Base-by-base conservation (phyloP, 2,329 filamentous ascomycete genomes). In the Fusarium liriodendri region DNA sequence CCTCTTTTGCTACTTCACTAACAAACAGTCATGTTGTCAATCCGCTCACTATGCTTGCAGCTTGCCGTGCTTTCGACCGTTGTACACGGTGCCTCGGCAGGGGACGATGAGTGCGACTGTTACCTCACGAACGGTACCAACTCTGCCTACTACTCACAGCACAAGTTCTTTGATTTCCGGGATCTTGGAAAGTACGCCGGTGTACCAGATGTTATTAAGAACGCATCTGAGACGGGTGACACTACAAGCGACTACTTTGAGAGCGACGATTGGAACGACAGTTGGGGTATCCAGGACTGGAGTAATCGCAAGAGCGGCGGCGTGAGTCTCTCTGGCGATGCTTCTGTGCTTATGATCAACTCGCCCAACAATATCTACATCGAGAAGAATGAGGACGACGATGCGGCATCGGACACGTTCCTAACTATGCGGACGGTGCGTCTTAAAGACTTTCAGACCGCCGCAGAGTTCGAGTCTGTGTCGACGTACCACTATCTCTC, bases 161-260 rank as follows among this genome's bases (percentile, higher is more conserved):
- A 87, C 76, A 75, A 79, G 40, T 89, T 89, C 80, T 87, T 85
- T 72, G 87, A 89, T 78, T 89, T 88, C 72, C 81, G 87, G 54
- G 79, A 78, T 42, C 82, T 87, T 22, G 47, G 78, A 2, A 73
- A 85, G 27, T 83, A 86, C 64, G 85, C 83, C 5, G 72, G 77
- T 54, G 80, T 83, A 10, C 83, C 85, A 1, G 60, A 75, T 9
- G 73, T 80, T 52, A 72, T 85, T 57, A 58, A 64, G 6, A 78
- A 82, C 65, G 52, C 70, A n/a, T 69, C 77, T 6, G 66, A 75
- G 33, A 82, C 76, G 67, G 61, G 80, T 6, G 67, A 67, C 4
- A 61, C 77, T 4, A 82, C 83, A 3, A 86, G 83, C 77, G 72
- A 80, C 55, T 87, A 82, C 75, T 87, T 87, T 73, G 73, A 70